These are phyloP conservation scores for Aspergillus pseudotamarii DNA, from an alignment of 2,329 filamentous ascomycete species.

Conservation along the genomic window DNA sequence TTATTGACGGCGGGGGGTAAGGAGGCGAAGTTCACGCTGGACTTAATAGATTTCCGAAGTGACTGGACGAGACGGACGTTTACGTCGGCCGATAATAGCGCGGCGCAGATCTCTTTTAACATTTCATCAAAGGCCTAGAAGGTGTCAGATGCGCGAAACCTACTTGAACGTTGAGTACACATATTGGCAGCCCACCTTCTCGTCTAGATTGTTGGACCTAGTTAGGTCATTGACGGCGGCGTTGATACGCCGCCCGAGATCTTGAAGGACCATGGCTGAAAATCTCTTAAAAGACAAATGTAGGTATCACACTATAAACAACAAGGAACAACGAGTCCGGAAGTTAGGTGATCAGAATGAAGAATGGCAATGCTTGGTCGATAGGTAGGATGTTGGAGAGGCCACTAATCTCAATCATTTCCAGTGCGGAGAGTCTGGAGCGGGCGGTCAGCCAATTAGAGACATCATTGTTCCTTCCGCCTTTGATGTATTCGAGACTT, in stretches of 20 bases:
- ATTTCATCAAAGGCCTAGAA: conserved; percentile 88
- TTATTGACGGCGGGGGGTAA: conserved; percentile 92
- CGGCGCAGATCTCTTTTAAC: conserved; percentile 97
- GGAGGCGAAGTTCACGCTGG: conserved; percentile 91
- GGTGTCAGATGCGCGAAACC: conserved; percentile 3
- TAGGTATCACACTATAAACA: not conserved
- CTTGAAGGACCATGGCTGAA: conserved; percentile 88
- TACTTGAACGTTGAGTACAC: conserved; percentile 12
- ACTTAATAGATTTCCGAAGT: conserved; percentile 89
- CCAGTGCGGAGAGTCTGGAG: conserved; percentile 30
- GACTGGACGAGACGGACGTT: conserved; percentile 91
- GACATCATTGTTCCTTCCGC: conserved; percentile 30
- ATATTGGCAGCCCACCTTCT: conserved; percentile 68
- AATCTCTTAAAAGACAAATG: not conserved
- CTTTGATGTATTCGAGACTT: conserved; percentile 22
- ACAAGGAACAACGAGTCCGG: not conserved
- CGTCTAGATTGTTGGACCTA: conserved; percentile 87
- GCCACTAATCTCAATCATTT: conserved; percentile 10
- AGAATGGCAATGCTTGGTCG: not conserved
- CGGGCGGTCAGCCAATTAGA: conserved; percentile 34
- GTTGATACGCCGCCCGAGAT: conserved; percentile 97
- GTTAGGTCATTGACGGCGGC: conserved; percentile 92
- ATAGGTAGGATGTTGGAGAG: conserved; percentile 22
- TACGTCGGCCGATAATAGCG: conserved; percentile 94
- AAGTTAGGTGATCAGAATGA: not conserved